These are phyloP conservation scores for Vicia sativa DNA, from an alignment of 306 rosid genomes.

Conservation along the genomic window DNA sequence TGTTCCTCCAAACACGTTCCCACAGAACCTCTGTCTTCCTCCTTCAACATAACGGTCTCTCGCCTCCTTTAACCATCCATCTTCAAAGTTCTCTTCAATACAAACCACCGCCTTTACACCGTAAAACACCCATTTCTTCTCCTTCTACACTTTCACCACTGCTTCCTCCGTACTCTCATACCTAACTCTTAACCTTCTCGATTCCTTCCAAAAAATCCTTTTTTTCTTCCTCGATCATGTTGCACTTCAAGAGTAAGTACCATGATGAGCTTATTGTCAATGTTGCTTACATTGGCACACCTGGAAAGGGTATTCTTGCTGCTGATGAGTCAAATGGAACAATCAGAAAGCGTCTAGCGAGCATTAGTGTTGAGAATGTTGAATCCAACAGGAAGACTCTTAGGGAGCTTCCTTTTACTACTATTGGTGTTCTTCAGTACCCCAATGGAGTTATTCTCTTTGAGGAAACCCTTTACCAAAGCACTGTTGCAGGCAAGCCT, in stretches of 20 bases:
- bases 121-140: no score
- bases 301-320: conserved; percentile 54
- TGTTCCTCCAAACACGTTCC: no score
- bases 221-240: conserved; percentile 33
- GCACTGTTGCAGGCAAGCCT: conserved; percentile 47
- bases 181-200: not conserved
- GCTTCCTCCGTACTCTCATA: no score
- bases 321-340: conserved; percentile 52
- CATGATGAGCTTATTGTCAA: conserved; percentile 53
- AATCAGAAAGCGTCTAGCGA: conserved; percentile 45
- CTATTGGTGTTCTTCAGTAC: conserved; percentile 40
- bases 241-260: conserved; percentile 50
- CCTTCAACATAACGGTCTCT: no score
- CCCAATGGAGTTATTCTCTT: conserved; percentile 50
- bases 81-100: no score
- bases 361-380: conserved; percentile 49
- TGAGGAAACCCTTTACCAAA: conserved; percentile 52
- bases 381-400: conserved; percentile 50
- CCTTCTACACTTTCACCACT: no score
- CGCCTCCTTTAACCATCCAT: no score
- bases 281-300: conserved; percentile 51
- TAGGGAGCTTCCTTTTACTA: conserved; percentile 48
- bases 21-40: no score
- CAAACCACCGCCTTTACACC: no score
- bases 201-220: not conserved